phyloP scores from a whole-genome alignment of 2,329 filamentous ascomycete genomes.

The Fusarium brachygibbosum region DNA sequence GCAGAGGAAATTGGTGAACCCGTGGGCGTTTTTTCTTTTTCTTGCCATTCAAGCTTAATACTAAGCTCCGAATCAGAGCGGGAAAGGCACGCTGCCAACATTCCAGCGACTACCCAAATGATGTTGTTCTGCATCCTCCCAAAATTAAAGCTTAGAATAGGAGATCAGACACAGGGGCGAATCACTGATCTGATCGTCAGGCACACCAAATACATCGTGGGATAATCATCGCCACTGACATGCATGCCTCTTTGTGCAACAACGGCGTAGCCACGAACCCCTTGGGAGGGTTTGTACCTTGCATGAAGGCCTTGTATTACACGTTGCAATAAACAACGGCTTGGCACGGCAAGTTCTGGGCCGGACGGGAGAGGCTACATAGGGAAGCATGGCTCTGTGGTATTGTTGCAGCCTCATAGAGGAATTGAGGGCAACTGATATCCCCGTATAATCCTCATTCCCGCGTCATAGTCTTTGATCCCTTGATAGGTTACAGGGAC shows the following conservation, averaged over 20 bases:
- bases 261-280: neutral
- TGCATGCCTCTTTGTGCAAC: constrained; percentile 18
- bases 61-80: constrained; percentile 11
- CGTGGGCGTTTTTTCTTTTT: constrained; percentile 14
- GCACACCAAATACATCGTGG: constrained; percentile 2
- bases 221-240: neutral
- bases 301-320: constrained; percentile 10
- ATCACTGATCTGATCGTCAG: constrained; percentile 26
- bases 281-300: constrained; percentile 1
- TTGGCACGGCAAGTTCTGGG: constrained; percentile 20
- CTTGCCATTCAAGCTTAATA: neutral
- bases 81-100: constrained; percentile 20
- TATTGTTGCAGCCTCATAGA: neutral
- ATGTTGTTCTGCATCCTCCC: neutral
- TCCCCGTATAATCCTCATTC: neutral
- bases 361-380: constrained; percentile 1
- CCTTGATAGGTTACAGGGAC: neutral
- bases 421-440: neutral
- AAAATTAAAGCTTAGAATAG: neutral
- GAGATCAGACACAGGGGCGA: constrained; percentile 3
- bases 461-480: neutral
- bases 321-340: neutral
- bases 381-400: neutral
- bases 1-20: constrained; percentile 21
- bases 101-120: constrained; percentile 6